These are phyloP conservation scores for Teunomyces cretensis DNA, from an alignment of 805 yeast species.

Conservation along the genomic window DNA sequence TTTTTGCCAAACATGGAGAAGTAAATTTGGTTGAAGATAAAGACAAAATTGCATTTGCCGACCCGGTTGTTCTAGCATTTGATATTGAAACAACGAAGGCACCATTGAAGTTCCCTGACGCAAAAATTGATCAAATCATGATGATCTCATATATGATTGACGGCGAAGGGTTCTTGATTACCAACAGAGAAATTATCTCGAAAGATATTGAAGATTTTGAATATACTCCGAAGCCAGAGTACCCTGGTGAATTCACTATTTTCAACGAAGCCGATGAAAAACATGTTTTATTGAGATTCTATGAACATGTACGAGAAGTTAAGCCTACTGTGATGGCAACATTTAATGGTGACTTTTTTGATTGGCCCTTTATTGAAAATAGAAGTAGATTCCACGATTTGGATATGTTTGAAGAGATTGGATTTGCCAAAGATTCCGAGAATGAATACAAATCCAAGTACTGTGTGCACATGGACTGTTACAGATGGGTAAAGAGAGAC, in stretches of 20 bases:
- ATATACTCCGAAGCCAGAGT: constrained; percentile 96
- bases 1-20: constrained; percentile 60
- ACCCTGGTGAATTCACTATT: constrained; percentile 83
- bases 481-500: constrained; percentile 96
- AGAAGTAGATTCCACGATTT: constrained; percentile 82
- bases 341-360: constrained; percentile 97
- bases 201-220: constrained; percentile 96
- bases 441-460: constrained; percentile 91
- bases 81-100: constrained; percentile 98
- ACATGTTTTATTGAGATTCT: constrained; percentile 70
- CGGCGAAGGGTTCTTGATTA: constrained; percentile 92
- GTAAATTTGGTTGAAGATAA: constrained; percentile 56
- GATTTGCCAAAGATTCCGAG: constrained; percentile 84
- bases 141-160: constrained; percentile 99
- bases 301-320: constrained; percentile 85
- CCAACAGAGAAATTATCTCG: constrained; percentile 90
- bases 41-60: constrained; percentile 90
- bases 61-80: constrained; percentile 93
- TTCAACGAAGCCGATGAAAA: constrained; percentile 89
- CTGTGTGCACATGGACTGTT: constrained; percentile 97
- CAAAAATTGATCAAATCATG: constrained; percentile 89
- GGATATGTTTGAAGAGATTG: constrained; percentile 89
- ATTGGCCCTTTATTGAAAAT: constrained; percentile 97
- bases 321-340: constrained; percentile 97
- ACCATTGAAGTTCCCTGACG: constrained; percentile 93